phyloP scores from a whole-genome alignment of 2,329 filamentous ascomycete species.

The Paracorniculantispora psalliotae region DNA sequence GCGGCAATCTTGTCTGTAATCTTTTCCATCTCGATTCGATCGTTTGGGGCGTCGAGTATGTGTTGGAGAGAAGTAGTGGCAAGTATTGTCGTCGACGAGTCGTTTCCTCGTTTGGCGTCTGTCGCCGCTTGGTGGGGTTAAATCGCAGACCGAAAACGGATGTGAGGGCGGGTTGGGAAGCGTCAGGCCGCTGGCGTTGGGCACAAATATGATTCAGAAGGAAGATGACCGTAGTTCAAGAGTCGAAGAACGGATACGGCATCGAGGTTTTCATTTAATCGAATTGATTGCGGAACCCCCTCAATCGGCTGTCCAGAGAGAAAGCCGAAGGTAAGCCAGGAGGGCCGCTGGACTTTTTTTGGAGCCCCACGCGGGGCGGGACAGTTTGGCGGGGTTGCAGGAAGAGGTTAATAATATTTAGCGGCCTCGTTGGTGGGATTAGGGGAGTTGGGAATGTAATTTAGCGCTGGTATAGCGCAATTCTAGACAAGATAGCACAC shows the following conservation, averaged over 20 bases:
- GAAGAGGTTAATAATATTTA: background rate
- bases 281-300: slow-evolving; percentile 10
- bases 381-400: background rate
- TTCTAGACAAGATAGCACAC: background rate
- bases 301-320: background rate
- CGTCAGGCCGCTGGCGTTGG: background rate
- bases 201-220: background rate
- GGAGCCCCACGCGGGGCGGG: slow-evolving; percentile 7
- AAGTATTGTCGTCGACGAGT: background rate
- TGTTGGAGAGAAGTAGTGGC: background rate
- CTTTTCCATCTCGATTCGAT: slow-evolving; percentile 59
- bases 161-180: background rate
- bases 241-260: background rate
- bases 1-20: slow-evolving; percentile 94
- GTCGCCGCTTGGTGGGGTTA: slow-evolving; percentile 9
- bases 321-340: slow-evolving; percentile 17
- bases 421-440: background rate
- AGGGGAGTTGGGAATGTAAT: background rate
- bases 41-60: background rate
- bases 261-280: background rate
- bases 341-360: background rate
- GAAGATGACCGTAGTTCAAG: too few relatives aligned
- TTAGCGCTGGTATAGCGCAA: background rate
- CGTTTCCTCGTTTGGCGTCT: background rate
- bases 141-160: background rate